phyloP scores from a whole-genome alignment of 2,329 filamentous ascomycete genomes.

The Leptodontidium sp. region DNA sequence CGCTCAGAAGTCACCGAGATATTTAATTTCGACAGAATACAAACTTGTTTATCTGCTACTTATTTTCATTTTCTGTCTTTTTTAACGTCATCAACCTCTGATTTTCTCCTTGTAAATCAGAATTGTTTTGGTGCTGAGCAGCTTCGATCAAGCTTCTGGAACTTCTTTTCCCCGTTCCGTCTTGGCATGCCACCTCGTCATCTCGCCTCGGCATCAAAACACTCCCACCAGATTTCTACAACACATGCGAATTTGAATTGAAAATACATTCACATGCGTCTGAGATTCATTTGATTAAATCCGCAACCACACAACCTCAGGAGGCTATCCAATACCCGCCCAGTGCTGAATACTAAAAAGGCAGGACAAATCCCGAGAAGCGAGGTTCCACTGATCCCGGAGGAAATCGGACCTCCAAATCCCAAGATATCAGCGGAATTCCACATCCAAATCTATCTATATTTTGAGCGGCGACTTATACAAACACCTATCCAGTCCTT shows the following conservation, averaged over 20 bases:
- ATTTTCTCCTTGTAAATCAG: background rate
- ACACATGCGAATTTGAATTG: conserved; percentile 2
- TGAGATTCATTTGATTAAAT: too few species aligned
- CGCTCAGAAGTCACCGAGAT: too few species aligned
- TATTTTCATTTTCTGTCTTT: too few species aligned
- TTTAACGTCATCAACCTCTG: too few species aligned
- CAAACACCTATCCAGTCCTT: background rate
- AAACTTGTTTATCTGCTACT: too few species aligned
- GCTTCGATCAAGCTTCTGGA: background rate
- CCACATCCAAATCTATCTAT: background rate
- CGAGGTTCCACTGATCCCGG: conserved; percentile 15
- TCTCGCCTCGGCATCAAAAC: conserved; percentile 17
- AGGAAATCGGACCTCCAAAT: conserved; percentile 18
- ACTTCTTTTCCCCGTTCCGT: conserved; percentile 1
- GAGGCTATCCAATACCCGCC: conserved; percentile 1
- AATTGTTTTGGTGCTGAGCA: background rate
- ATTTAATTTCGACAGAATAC: too few species aligned
- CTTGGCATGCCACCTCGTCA: conserved; percentile 8
- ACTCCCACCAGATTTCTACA: background rate
- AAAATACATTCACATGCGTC: conserved; percentile 2
- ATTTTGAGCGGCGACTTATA: background rate
- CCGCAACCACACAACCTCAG: background rate
- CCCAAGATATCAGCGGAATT: background rate
- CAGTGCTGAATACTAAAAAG: background rate
- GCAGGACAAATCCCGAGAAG: background rate